A percentile compares a stretch with the other conserved stretches of the same genome.
phyloP scores from a whole-genome alignment of 2,329 filamentous ascomycete genomes.

The Aschersonia sp. region DNA sequence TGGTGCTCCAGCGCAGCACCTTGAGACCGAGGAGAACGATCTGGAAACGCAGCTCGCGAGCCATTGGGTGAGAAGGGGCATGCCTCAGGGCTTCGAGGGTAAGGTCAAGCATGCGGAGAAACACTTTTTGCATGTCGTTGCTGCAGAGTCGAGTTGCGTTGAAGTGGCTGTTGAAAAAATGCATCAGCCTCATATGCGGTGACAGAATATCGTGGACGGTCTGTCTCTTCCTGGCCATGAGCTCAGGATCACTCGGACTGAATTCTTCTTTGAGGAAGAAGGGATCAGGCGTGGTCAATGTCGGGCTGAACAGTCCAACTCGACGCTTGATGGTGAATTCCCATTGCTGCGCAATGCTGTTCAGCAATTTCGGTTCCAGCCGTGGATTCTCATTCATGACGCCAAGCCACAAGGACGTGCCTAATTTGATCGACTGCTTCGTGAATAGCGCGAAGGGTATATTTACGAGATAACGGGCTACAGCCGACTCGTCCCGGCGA shows the following conservation, averaged over 20 bases:
- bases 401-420: conserved; percentile 89
- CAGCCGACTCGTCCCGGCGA: conserved; percentile 57
- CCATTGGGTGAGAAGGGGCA: conserved; percentile 67
- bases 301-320: conserved; percentile 66
- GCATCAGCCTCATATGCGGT: conserved; percentile 71
- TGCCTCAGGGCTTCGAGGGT: conserved; percentile 63
- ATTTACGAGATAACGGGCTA: conserved; percentile 75
- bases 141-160: conserved; percentile 82
- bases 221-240: conserved; percentile 61
- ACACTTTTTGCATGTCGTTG: conserved; percentile 65
- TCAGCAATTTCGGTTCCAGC: conserved; percentile 73
- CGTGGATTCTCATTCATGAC: conserved; percentile 91
- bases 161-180: conserved; percentile 89
- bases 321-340: conserved; percentile 66
- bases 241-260: conserved; percentile 70
- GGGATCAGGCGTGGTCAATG: conserved; percentile 64
- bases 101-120: conserved; percentile 63
- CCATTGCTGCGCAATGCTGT: conserved; percentile 83
- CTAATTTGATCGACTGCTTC: conserved; percentile 89
- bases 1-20: conserved; percentile 59
- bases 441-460: conserved; percentile 91
- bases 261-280: conserved; percentile 89
- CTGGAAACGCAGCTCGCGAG: conserved; percentile 83
- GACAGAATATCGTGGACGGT: conserved; percentile 68
- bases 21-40: conserved; percentile 70